Percentiles rank a stretch among this genome's conserved stretches.
phyloP scores from a whole-genome alignment of 2,329 filamentous ascomycete species.

The Ophiosphaerella narmari region DNA sequence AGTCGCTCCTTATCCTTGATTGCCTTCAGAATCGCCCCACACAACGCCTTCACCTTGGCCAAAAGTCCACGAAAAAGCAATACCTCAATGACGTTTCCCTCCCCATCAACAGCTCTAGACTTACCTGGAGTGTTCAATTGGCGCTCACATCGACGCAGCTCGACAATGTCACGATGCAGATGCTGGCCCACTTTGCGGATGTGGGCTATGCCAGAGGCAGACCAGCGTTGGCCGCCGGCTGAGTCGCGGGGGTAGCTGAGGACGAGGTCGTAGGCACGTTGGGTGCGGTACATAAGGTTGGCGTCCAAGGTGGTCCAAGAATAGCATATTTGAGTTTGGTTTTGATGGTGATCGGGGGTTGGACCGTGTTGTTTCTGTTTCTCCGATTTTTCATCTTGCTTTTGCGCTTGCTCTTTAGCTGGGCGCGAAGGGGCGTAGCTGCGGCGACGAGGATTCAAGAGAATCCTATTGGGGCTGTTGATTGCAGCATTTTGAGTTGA shows the following conservation, averaged over 20 bases:
- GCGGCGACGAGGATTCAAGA: no score
- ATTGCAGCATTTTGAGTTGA: no score
- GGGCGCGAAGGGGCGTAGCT: no score
- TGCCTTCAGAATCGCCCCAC: not conserved
- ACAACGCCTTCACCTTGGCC: not conserved
- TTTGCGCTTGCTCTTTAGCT: no score
- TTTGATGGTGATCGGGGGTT: not conserved
- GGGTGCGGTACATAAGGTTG: slow-evolving; percentile 17
- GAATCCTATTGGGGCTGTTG: no score
- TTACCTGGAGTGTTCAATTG: no score
- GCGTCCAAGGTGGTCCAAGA: slow-evolving; percentile 13
- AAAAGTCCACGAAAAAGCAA: no score
- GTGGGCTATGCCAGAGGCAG: slow-evolving; percentile 7
- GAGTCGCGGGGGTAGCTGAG: slow-evolving; percentile 19
- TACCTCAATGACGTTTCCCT: not conserved
- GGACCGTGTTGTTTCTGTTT: not conserved
- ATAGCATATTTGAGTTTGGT: not conserved
- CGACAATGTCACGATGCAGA: slow-evolving; percentile 12
- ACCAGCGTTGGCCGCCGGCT: slow-evolving; percentile 23
- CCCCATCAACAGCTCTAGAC: not conserved
- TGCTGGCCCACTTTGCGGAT: slow-evolving; percentile 14
- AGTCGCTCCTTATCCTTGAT: not conserved
- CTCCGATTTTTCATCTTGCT: no score
- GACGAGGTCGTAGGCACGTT: slow-evolving; percentile 25
- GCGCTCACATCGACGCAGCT: slow-evolving; percentile 7